Evolutionary conservation across 257 asterid genomes (phyloP), one percentile per base, ranked within the genome.

Genomic region (Craterostigma plantagineum): DNA sequence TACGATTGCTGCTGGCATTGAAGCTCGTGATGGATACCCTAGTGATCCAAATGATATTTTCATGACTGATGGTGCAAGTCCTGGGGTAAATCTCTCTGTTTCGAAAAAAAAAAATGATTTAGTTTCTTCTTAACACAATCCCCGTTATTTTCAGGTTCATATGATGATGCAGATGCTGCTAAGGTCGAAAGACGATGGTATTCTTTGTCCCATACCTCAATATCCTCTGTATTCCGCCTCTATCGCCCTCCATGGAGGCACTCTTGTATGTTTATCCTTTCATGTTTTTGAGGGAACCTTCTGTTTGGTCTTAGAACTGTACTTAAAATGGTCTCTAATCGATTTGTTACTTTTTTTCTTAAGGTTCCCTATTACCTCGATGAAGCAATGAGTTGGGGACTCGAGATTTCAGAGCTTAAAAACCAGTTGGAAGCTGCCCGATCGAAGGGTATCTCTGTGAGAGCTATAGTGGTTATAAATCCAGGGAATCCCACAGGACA

Each of bases 61-160:
- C 80, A 62, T 90, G 84, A 90, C 99, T 13, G 99, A 90, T 63
- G 99, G 99, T 45, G 99, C 99, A 42, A 83, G 99, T 71, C 99
- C 99, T 42, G 99, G 91, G 59, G 99, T 90, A 72, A 16, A 23
- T 14, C 23, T 49, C 16, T 47, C 38, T 35, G 0, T 14, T 3
- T 4, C 0, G 11, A 6, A 34, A 15, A 7, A 14, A n/a, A n/a
- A 16, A 10, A n/a, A 36, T 42, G 54, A 38, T 11, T 14, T 4
- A 10, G 13, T 18, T 37, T 38, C 27, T 35, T 1, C 2, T 9
- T 42, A 14, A 11, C 11, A 10, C 8, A n/a, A n/a, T n/a, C 9
- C 11, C 36, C 48, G 45, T 39, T 50, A n/a, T n/a, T n/a, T n/a
- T 35, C 73, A 90, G 99, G 99, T 90, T 55, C 99, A 90, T 56